Evolutionary conservation across 2,329 filamentous ascomycete species (phyloP).

Genomic region (Hypoxylon sp.): DNA sequence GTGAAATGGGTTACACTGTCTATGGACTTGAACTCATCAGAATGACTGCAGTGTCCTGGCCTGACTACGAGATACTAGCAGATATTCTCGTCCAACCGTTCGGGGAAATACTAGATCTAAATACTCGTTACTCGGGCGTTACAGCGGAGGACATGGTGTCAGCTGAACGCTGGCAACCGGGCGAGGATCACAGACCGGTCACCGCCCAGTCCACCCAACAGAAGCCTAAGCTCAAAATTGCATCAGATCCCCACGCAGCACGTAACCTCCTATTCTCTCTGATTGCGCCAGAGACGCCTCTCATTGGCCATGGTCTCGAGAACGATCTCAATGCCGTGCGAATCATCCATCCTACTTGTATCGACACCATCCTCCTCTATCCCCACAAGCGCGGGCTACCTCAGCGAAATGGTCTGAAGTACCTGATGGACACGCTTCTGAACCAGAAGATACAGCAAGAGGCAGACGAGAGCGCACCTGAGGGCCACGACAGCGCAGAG

Average conservation of each 20-base stretch:
- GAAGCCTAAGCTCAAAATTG: slow-evolving; percentile 77
- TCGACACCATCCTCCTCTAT: slow-evolving; percentile 89
- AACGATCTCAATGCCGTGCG: slow-evolving; percentile 92
- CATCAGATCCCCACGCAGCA: slow-evolving; percentile 80
- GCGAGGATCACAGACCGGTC: slow-evolving; percentile 50
- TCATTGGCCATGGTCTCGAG: slow-evolving; percentile 94
- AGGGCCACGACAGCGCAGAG: slow-evolving; percentile 92
- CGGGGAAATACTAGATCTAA: slow-evolving; percentile 89
- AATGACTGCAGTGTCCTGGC: slow-evolving; percentile 91
- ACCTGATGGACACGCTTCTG: slow-evolving; percentile 78
- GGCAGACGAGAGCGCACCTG: slow-evolving; percentile 58
- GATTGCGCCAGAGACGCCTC: slow-evolving; percentile 81
- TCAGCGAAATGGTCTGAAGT: slow-evolving; percentile 81
- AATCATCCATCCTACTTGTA: slow-evolving; percentile 85
- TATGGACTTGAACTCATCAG: slow-evolving; percentile 90
- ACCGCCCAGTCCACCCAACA: slow-evolving; percentile 51
- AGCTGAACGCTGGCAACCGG: slow-evolving; percentile 70
- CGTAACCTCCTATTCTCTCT: slow-evolving; percentile 82
- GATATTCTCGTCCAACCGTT: slow-evolving; percentile 89
- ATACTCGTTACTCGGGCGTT: slow-evolving; percentile 92
- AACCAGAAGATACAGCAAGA: slow-evolving; percentile 84
- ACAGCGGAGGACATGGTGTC: slow-evolving; percentile 80
- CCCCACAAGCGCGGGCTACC: slow-evolving; percentile 85
- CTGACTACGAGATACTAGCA: slow-evolving; percentile 78
- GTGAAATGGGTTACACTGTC: slow-evolving; percentile 97